phyloP scores from a whole-genome alignment of 192 early-diverging fungal species.

The Backusella westeae region DNA sequence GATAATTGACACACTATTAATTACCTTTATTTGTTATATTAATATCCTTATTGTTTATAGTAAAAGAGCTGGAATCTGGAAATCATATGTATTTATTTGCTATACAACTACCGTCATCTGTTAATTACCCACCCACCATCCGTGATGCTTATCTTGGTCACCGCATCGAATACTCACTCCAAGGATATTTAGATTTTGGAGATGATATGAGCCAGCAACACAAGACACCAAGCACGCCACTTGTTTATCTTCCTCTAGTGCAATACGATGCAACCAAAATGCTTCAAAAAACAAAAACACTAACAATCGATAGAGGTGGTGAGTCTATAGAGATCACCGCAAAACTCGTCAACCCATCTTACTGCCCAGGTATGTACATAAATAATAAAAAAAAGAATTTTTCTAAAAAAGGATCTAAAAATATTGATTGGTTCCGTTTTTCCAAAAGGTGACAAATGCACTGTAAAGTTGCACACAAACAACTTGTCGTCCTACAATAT shows the following conservation, averaged over 20 bases:
- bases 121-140: conserved; percentile 32
- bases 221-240: neutral
- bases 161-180: conserved; percentile 21
- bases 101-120: conserved; percentile 22
- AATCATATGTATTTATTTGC: conserved; percentile 33
- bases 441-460: conserved; percentile 23
- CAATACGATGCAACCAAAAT: neutral
- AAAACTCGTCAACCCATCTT: conserved; percentile 20
- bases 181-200: conserved; percentile 21
- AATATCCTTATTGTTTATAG: neutral
- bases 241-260: conserved; percentile 23
- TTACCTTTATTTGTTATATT: neutral
- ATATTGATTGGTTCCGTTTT: neutral
- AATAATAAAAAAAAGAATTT: neutral
- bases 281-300: neutral
- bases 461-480: neutral
- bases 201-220: neutral
- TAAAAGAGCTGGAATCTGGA: conserved; percentile 12
- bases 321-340: conserved; percentile 11
- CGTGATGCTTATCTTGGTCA: conserved; percentile 20
- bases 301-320: neutral
- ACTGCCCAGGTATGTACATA: conserved; percentile 29
- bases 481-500: conserved; percentile 6
- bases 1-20: neutral
- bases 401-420: neutral